Evolutionary conservation across 805 yeast species (phyloP), one percentile per base, ranked within the genome.

Genomic region (Saccharomycopsis sp.): DNA sequence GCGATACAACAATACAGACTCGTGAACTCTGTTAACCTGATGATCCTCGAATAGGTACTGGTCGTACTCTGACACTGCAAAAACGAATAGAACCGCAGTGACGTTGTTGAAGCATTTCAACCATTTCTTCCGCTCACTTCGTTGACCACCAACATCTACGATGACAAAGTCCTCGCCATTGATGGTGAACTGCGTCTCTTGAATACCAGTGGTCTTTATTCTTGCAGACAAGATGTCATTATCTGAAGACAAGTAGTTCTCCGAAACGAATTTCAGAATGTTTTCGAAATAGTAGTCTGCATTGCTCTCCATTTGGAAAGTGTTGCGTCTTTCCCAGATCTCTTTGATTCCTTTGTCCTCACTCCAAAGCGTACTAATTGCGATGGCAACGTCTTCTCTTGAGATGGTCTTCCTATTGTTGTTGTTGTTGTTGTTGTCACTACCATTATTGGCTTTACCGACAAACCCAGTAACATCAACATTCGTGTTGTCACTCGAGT

Each of bases 111-210:
- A 88, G 55, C 94, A 85, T 55, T 87, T 95, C 48, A 88, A 83
- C 96, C 96, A 88, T 58, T 88, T 89, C 55, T 83, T 84, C 40
- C 98, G 77, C 64, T 92, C 98, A 3, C 94, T 77, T 53, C 98
- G 69, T 61, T 92, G 98, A 1, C 96, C 96, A 48, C 98, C 98
- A 3, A 96, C 97, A 66, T 92, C 98, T 33, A 87, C 63, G 31
- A 92, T 84, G 53, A 76, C 77, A 57, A 88, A 79, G 49, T 68
- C 73, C 35, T 76, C 70, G 2, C 75, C 68, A 7, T 76, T 74
- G 46, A 89, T 75, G 42, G 68, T 67, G 62, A 92, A 88, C 41
- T 68, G 72, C 4, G 92, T 81, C 58, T 89, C 95, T 1, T 94
- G 82, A 39, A 92, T 86, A 3, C 98, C 98, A 0, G 96, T 88